Conservation (phyloP, 352 stramenopile species). For the Phytophthora capsici region DNA sequence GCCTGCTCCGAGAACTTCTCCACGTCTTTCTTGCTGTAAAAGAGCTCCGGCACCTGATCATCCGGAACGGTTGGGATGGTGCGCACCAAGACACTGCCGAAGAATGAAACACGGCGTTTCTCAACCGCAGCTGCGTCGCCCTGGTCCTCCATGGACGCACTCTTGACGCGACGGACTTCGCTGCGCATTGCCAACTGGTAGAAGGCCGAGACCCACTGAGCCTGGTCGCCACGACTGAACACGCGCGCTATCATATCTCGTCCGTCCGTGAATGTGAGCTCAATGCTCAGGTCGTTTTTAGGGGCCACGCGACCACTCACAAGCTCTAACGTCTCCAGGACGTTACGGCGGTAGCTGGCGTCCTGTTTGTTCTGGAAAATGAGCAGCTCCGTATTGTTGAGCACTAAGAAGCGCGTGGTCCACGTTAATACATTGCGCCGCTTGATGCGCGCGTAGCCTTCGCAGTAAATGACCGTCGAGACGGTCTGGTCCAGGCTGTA, state of each 20-base stretch:
- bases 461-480: conserved; percentile 39
- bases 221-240: conserved; percentile 62
- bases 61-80: conserved; percentile 59
- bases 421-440: conserved; percentile 60
- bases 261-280: conserved; percentile 53
- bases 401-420: conserved; percentile 68
- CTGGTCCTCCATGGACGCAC: conserved; percentile 35
- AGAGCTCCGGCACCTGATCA: conserved; percentile 61
- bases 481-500: conserved; percentile 36
- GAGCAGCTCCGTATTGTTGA: conserved; percentile 50
- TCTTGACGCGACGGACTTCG: conserved; percentile 43
- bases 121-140: conserved; percentile 32
- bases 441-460: conserved; percentile 73
- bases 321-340: conserved; percentile 50
- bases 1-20: conserved; percentile 65
- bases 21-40: conserved; percentile 72
- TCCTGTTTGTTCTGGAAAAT: conserved; percentile 67
- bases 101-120: conserved; percentile 65
- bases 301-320: conserved; percentile 46
- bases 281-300: conserved; percentile 53
- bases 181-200: conserved; percentile 58
- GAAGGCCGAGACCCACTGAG: conserved; percentile 71
- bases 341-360: conserved; percentile 42
- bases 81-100: conserved; percentile 60
- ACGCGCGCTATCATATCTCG: conserved; percentile 53